Evolutionary conservation across 345 rosid species (phyloP).

Genomic region (Brassica rapa): DNA sequence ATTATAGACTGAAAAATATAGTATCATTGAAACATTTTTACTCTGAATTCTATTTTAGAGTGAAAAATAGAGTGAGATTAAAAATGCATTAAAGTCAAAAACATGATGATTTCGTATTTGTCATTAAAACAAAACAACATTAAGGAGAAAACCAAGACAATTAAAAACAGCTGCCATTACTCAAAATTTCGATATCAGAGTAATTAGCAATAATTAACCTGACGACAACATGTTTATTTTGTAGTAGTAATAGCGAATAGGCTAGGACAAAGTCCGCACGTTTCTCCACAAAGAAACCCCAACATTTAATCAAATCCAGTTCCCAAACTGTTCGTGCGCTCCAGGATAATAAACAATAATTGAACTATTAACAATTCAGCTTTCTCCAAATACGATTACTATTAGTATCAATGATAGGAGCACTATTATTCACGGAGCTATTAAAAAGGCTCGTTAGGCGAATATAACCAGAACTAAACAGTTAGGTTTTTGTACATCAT

Average conservation of each 20-base stretch:
- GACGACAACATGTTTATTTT: constrained; percentile 7
- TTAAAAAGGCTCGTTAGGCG: not conserved
- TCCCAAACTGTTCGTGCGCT: constrained; percentile 11
- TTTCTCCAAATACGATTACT: not conserved
- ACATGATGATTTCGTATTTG: not conserved
- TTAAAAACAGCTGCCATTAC: constrained; percentile 31
- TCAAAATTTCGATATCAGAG: not conserved
- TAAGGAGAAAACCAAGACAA: constrained; percentile 23
- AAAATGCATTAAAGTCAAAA: not conserved
- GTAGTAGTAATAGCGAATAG: not conserved
- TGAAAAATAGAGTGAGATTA: too few relatives aligned
- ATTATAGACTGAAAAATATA: too few relatives aligned
- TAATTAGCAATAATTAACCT: not conserved
- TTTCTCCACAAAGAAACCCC: constrained; percentile 10
- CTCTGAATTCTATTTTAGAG: too few relatives aligned
- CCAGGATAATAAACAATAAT: not conserved
- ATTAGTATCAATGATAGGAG: not conserved
- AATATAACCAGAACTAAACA: not conserved
- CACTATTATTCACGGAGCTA: not conserved
- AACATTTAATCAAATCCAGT: constrained; percentile 11
- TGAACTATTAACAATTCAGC: not conserved
- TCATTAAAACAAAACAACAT: not conserved
- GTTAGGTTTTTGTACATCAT: not conserved
- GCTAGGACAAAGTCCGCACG: constrained; percentile 14
- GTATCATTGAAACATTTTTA: too few relatives aligned